Conservation (phyloP, 2,329 filamentous ascomycete species). For the Cryphonectria naterciae region DNA sequence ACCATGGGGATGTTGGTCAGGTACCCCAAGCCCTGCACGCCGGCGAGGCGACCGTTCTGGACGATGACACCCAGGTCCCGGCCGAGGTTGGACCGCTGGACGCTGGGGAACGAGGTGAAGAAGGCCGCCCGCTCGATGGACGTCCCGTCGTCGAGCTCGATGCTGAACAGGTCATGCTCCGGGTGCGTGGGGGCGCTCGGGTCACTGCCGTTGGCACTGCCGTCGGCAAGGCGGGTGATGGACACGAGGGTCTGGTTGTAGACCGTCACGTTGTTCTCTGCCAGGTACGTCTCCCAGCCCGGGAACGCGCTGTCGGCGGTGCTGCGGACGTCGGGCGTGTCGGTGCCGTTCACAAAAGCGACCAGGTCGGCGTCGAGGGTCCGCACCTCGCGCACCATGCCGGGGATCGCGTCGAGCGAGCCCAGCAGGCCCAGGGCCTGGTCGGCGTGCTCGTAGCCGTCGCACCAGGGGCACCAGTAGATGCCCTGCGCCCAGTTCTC, state of each 20-base stretch:
- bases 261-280: constrained; percentile 53
- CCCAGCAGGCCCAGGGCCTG: constrained; percentile 60
- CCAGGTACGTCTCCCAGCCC: constrained; percentile 54
- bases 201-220: constrained; percentile 40
- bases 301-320: constrained; percentile 45
- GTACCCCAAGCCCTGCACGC: constrained; percentile 46
- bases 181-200: constrained; percentile 48
- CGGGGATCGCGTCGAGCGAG: constrained; percentile 47
- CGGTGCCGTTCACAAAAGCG: constrained; percentile 63
- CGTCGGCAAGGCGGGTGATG: constrained; percentile 52
- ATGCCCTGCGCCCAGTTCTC: constrained; percentile 64
- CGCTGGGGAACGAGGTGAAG: constrained; percentile 51
- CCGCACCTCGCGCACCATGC: constrained; percentile 53
- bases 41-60: constrained; percentile 48
- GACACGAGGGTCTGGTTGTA: constrained; percentile 59
- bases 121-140: constrained; percentile 55
- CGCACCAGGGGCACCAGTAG: constrained; percentile 69
- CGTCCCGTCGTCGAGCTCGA: constrained; percentile 54
- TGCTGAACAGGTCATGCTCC: constrained; percentile 59
- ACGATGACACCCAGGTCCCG: constrained; percentile 51
- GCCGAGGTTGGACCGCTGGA: constrained; percentile 54
- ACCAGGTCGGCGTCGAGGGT: constrained; percentile 60
- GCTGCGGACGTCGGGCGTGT: constrained; percentile 49
- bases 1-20: constrained; percentile 57
- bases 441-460: constrained; percentile 64